These are phyloP conservation scores for Aspergillus ostianus DNA, from an alignment of 495 filamentous ascomycete species.

Conservation along the genomic window DNA sequence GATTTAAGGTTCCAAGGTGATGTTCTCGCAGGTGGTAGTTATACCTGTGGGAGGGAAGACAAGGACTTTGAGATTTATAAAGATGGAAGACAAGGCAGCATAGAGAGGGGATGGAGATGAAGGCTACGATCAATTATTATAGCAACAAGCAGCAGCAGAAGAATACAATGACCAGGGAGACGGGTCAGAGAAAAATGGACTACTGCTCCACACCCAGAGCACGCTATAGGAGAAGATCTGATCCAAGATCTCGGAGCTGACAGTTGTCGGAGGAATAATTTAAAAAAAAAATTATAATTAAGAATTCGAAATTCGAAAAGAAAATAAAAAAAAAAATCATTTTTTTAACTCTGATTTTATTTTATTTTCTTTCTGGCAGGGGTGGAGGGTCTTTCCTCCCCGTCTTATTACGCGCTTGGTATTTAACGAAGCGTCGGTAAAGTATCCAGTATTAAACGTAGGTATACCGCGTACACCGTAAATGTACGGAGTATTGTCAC, in stretches of 20 bases:
- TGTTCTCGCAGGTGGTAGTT: conserved; percentile 19
- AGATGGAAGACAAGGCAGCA: conserved; percentile 7
- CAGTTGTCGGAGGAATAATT: conserved; percentile 37
- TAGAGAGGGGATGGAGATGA: conserved; percentile 20
- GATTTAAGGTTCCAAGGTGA: conserved; percentile 10
- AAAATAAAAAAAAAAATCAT: conserved; percentile 8
- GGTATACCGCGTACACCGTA: too few relatives aligned
- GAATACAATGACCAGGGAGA: conserved; percentile 39
- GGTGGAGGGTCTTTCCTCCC: not conserved
- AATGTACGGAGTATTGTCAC: not conserved
- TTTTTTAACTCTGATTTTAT: conserved; percentile 7
- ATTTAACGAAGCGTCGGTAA: not conserved
- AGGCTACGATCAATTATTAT: conserved; percentile 23
- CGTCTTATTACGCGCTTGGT: not conserved
- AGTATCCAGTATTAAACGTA: conserved; percentile 3
- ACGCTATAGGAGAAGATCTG: conserved; percentile 48
- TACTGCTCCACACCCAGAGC: conserved; percentile 35
- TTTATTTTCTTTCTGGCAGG: conserved; percentile 8
- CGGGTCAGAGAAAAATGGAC: conserved; percentile 39
- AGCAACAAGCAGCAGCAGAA: conserved; percentile 23
- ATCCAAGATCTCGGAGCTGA: conserved; percentile 51
- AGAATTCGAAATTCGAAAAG: conserved; percentile 12
- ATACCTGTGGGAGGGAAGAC: conserved; percentile 14
- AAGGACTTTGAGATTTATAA: conserved; percentile 9
- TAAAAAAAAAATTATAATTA: conserved; percentile 8